Base-by-base conservation (phyloP, 108 stramenopile genomes). In the Schizochytrium sp. region DNA sequence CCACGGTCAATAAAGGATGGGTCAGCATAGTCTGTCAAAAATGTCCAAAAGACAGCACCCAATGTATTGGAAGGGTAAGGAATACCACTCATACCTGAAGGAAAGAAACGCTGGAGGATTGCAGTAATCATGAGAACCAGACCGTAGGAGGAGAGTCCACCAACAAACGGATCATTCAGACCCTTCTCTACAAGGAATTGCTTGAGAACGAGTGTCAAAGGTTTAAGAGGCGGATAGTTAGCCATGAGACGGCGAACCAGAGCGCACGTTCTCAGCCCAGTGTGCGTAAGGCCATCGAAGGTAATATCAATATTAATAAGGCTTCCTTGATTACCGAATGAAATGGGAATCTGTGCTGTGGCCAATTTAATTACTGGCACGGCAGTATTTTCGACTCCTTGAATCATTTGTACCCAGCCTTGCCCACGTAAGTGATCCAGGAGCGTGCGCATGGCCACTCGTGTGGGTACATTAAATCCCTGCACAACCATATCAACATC, bases 131-230 rank as follows among this genome's bases (percentile, higher is more conserved):
- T 93, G 61, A 97, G 90, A 53, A 98, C 93, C 5, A 98, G 92
- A n/a, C 96, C 97, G 91, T 98, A 98, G 87, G 96, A 96, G 61
- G 96, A 96, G 53, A 98, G 94, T 42, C 98, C 98, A 57, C 98
- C 98, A 2, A 97, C 96, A 90, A 96, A 98, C 2, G 97, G 97
- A 88, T 98, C 97, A 88, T 98, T 97, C 56, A 97, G 91, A 45
- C 96, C 95, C 72, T 95, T 91, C 72, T 96, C 96, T 0, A 94
- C 96, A 41, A 97, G 94, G 40, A 97, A 91, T 92, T 97, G 95
- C 92, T 98, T 97, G 61, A 97, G 69, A 3, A 97, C 96, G 94
- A 96, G 95, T 45, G 94, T 83, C 56, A 96, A 92, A 57, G 96
- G 97, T 44, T 96, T 96, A n/a, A 88, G 87, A 40, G 87, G 72